Evolutionary conservation across 768 basidiomycete species (phyloP).

Genomic region (Glaciozyma martinii): DNA sequence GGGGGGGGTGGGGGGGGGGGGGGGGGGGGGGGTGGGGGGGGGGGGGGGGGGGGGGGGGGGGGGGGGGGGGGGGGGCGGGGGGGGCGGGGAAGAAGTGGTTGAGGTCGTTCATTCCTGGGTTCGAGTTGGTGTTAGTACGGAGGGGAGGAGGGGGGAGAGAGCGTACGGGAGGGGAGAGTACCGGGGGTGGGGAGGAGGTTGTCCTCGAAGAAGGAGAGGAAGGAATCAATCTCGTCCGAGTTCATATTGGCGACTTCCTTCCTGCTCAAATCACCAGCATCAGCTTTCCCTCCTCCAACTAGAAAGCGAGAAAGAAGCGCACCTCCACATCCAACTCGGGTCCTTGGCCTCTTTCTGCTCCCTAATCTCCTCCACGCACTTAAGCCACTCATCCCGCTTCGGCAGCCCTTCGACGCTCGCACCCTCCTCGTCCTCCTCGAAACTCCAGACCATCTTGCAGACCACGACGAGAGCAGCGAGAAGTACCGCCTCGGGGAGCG

Average conservation of each 20-base stretch:
- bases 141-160: not conserved
- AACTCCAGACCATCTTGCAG: conserved; percentile 2
- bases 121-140: not conserved
- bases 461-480: not conserved
- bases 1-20: not conserved
- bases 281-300: too few relatives aligned
- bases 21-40: not conserved
- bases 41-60: not conserved
- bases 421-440: not conserved
- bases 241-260: not conserved
- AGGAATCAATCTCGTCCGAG: conserved; percentile 15
- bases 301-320: not conserved
- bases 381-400: not conserved
- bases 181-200: conserved; percentile 6
- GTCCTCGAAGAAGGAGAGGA: conserved; percentile 24
- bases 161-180: not conserved
- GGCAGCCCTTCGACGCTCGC: not conserved
- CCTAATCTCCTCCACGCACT: not conserved
- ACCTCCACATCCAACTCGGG: conserved; percentile 5
- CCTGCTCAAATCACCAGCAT: not conserved
- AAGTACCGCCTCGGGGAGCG: conserved; percentile 14
- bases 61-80: not conserved
- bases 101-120: conserved; percentile 6
- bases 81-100: conserved; percentile 11
- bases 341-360: conserved; percentile 3